phyloP scores from a whole-genome alignment of 75 land plant species.

The Azolla pinnata region DNA sequence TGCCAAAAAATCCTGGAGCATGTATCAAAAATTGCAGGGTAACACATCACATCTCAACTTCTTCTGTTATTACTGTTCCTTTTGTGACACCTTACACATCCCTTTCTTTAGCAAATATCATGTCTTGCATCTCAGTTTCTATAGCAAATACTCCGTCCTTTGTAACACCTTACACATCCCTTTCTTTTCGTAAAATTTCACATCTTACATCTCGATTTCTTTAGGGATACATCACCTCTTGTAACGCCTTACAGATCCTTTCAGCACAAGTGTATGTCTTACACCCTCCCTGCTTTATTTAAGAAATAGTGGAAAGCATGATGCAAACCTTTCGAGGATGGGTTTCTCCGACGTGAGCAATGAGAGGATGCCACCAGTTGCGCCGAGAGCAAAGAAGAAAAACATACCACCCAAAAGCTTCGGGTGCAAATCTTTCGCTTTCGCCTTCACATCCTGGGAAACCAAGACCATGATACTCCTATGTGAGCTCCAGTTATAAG shows the following conservation, averaged over 20 bases:
- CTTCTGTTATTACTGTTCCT: neutral
- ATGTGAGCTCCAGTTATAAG: no score
- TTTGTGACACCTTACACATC: neutral
- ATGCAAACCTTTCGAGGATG: conserved; percentile 74
- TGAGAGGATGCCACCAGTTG: conserved; percentile 77
- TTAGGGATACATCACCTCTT: no score
- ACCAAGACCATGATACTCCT: no score
- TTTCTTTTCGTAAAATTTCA: no score
- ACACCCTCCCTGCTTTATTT: no score
- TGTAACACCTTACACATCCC: no score
- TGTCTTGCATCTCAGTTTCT: neutral
- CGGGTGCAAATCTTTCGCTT: conserved; percentile 84
- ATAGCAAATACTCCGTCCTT: neutral
- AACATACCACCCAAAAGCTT: conserved; percentile 89
- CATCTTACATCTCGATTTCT: no score
- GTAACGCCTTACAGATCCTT: no score
- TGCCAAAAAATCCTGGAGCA: neutral
- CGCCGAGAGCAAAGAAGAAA: conserved; percentile 90
- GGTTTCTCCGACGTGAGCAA: conserved; percentile 72
- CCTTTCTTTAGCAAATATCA: neutral
- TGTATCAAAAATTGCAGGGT: neutral
- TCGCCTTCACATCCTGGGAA: conserved; percentile 77
- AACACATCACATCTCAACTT: neutral
- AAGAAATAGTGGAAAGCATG: no score
- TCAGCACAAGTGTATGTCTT: no score